Evolutionary conservation across 75 land plant species (phyloP).

Genomic region (Picea glauca): DNA sequence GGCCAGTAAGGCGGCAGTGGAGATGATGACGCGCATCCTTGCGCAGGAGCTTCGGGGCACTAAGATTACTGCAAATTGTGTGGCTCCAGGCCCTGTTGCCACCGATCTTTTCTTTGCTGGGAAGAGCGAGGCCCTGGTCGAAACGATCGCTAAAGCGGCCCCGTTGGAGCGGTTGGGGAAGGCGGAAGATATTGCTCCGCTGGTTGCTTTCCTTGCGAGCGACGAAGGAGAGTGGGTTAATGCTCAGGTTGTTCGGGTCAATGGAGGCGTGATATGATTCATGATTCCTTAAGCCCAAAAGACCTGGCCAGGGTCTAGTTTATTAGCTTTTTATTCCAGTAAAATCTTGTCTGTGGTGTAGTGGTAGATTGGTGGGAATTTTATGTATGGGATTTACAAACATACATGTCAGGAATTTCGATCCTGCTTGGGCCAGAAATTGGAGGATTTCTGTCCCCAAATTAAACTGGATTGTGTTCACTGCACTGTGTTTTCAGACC

Average conservation of each 20-base stretch:
- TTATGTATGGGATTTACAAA: no score
- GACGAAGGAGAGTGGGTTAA: constrained; percentile 60
- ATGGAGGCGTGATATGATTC: constrained; percentile 34
- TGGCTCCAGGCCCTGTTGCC: constrained; percentile 57
- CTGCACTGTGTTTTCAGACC: no score
- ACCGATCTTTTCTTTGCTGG: constrained; percentile 45
- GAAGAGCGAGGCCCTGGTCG: constrained; percentile 24
- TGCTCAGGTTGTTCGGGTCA: constrained; percentile 49
- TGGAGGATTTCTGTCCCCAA: no score
- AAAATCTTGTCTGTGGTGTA: no score
- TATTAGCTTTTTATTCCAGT: no score
- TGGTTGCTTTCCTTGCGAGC: constrained; percentile 41
- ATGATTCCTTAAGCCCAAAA: no score
- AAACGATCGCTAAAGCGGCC: neutral
- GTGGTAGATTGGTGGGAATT: no score
- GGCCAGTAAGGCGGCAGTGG: constrained; percentile 49
- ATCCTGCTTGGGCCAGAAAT: no score
- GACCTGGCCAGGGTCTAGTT: no score
- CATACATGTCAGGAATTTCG: no score
- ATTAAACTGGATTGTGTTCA: no score
- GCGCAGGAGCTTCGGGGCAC: constrained; percentile 47
- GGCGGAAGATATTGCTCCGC: constrained; percentile 31
- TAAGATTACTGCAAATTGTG: constrained; percentile 46
- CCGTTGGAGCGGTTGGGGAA: constrained; percentile 45
- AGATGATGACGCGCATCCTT: constrained; percentile 40